These are phyloP conservation scores for Pyrenochaeta sp. DNA, from an alignment of 2,329 filamentous ascomycete genomes.

Conservation along the genomic window DNA sequence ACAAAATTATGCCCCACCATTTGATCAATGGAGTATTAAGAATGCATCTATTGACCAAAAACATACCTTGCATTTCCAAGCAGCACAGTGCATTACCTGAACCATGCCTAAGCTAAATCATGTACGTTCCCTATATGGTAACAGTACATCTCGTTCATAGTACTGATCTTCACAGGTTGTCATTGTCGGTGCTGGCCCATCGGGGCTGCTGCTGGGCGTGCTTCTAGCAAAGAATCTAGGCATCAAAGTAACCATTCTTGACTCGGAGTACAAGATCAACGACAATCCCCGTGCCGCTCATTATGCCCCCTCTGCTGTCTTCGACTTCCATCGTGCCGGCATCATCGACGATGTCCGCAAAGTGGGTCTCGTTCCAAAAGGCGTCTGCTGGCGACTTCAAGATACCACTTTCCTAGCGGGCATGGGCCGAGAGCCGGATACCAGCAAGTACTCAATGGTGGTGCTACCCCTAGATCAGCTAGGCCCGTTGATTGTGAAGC, in stretches of 20 bases:
- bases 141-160: neutral
- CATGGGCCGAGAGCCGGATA: conserved; percentile 39
- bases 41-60: conserved; percentile 3
- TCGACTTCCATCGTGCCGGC: conserved; percentile 66
- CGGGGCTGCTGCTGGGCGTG: conserved; percentile 49
- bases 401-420: conserved; percentile 39
- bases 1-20: conserved; percentile 25
- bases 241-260: conserved; percentile 63
- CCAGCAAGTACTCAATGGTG: conserved; percentile 35
- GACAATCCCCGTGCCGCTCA: conserved; percentile 68
- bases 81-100: conserved; percentile 4
- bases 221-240: conserved; percentile 60
- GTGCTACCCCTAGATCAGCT: conserved; percentile 42
- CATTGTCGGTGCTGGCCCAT: conserved; percentile 43
- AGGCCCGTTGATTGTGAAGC: conserved; percentile 34
- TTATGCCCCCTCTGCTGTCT: conserved; percentile 66
- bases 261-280: conserved; percentile 63
- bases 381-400: conserved; percentile 56
- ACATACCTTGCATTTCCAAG: conserved; percentile 11
- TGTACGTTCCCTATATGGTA: conserved; percentile 23
- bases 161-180: conserved; percentile 31
- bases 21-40: conserved; percentile 7
- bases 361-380: conserved; percentile 52
- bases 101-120: conserved; percentile 42
- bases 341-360: conserved; percentile 61